These are phyloP conservation scores for Aureobasidium vineae DNA, from an alignment of 2,329 filamentous ascomycete genomes.

Conservation along the genomic window DNA sequence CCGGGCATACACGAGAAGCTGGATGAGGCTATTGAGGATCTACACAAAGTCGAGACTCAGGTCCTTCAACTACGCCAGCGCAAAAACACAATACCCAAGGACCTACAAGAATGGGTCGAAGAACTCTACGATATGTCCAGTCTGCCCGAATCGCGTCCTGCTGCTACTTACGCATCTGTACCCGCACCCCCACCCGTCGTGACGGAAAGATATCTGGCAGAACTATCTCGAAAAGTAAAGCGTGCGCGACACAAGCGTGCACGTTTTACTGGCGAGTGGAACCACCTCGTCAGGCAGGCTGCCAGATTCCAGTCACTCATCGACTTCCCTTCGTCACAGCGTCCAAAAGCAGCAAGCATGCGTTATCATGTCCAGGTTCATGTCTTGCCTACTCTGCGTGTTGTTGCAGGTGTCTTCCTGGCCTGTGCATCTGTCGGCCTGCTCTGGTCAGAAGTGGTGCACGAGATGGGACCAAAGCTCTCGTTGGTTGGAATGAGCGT, in stretches of 20 bases:
- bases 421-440: conserved; percentile 75
- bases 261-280: conserved; percentile 84
- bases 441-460: conserved; percentile 91
- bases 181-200: conserved; percentile 70
- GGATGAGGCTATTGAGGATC: conserved; percentile 73
- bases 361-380: conserved; percentile 76
- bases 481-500: conserved; percentile 69
- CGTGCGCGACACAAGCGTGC: conserved; percentile 79
- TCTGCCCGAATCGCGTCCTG: conserved; percentile 58
- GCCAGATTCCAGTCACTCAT: conserved; percentile 75
- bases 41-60: conserved; percentile 79
- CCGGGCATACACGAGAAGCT: conserved; percentile 83
- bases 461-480: conserved; percentile 68
- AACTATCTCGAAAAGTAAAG: conserved; percentile 77
- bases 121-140: conserved; percentile 78
- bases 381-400: conserved; percentile 65
- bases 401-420: conserved; percentile 65
- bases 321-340: conserved; percentile 76
- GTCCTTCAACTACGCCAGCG: conserved; percentile 74
- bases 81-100: conserved; percentile 71
- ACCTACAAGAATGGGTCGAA: conserved; percentile 93
- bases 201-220: conserved; percentile 88
- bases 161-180: conserved; percentile 3
- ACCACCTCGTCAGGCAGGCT: conserved; percentile 70
- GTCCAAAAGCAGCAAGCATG: conserved; percentile 65